Percentiles rank a stretch among this genome's conserved stretches.
Conservation (phyloP, 2,329 filamentous ascomycete genomes). For the Metarhizium album region DNA sequence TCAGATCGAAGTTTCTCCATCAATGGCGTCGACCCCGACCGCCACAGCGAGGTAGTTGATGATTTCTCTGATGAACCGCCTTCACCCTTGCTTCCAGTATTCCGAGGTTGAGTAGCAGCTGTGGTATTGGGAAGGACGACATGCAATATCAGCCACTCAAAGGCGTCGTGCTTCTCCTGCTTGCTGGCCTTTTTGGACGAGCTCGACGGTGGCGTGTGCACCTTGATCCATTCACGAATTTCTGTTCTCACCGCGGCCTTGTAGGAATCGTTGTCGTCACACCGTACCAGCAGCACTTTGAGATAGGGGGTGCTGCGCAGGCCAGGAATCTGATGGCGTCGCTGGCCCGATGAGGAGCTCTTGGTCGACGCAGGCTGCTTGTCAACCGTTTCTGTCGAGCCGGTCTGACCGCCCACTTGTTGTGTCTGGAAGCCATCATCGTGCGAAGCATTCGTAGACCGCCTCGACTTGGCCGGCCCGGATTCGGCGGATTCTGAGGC, state of each 20-base stretch:
- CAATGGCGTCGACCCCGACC: slow-evolving; percentile 68
- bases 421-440: slow-evolving; percentile 55
- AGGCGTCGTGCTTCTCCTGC: slow-evolving; percentile 91
- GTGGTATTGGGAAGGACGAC: slow-evolving; percentile 80
- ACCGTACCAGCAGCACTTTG: slow-evolving; percentile 79
- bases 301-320: slow-evolving; percentile 87
- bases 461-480: slow-evolving; percentile 19
- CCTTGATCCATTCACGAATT: slow-evolving; percentile 85
- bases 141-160: slow-evolving; percentile 90
- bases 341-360: slow-evolving; percentile 26
- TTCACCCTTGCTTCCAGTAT: slow-evolving; percentile 40
- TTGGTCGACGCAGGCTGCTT: slow-evolving; percentile 20
- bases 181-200: slow-evolving; percentile 47
- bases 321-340: slow-evolving; percentile 91
- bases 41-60: slow-evolving; percentile 59
- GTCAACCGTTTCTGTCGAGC: slow-evolving; percentile 29
- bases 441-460: slow-evolving; percentile 22
- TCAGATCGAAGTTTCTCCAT: slow-evolving; percentile 84
- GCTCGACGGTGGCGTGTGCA: slow-evolving; percentile 50
- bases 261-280: slow-evolving; percentile 93
- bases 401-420: slow-evolving; percentile 30
- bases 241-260: slow-evolving; percentile 68
- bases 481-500: slow-evolving; percentile 31
- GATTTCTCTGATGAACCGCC: slow-evolving; percentile 55
- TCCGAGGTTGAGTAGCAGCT: slow-evolving; percentile 67